phyloP scores from a whole-genome alignment of 805 yeast genomes.

The Nakazawaea siamensis region DNA sequence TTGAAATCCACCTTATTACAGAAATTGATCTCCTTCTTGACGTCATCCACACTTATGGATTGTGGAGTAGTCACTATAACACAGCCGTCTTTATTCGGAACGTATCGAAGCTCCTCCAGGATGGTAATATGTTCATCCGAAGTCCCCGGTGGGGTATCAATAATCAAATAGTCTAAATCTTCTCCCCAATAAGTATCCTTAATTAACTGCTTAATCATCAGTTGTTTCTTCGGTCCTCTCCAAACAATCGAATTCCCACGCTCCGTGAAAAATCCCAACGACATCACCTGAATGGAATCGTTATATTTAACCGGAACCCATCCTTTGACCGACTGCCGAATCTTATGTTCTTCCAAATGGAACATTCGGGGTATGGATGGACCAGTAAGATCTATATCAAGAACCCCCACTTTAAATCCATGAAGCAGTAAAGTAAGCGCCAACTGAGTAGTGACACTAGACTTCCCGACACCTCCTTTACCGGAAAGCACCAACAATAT shows the following conservation, averaged over 20 bases:
- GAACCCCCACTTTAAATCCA: constrained; percentile 83
- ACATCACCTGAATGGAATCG: constrained; percentile 60
- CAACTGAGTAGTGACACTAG: constrained; percentile 89
- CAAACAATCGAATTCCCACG: constrained; percentile 91
- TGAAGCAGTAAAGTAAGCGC: constrained; percentile 70
- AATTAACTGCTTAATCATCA: constrained; percentile 92
- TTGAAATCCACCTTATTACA: constrained; percentile 78
- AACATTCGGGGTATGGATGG: constrained; percentile 96
- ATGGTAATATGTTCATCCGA: constrained; percentile 97
- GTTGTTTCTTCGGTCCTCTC: constrained; percentile 98
- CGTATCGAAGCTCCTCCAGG: constrained; percentile 75
- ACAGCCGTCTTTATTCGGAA: constrained; percentile 79
- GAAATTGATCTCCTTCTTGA: constrained; percentile 86
- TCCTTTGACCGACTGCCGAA: constrained; percentile 73
- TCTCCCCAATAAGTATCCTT: constrained; percentile 89
- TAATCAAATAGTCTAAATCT: constrained; percentile 64
- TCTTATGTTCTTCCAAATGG: constrained; percentile 74
- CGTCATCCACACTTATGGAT: constrained; percentile 87
- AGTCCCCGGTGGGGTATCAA: constrained; percentile 99
- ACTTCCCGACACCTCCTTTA: constrained; percentile 96
- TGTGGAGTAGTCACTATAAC: constrained; percentile 96
- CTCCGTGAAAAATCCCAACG: constrained; percentile 80
- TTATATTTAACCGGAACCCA: constrained; percentile 82
- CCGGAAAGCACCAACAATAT: constrained; percentile 82
- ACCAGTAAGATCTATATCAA: constrained; percentile 93